phyloP scores from a whole-genome alignment of 2,329 filamentous ascomycete species.

The Reticulascus tulasneorum region DNA sequence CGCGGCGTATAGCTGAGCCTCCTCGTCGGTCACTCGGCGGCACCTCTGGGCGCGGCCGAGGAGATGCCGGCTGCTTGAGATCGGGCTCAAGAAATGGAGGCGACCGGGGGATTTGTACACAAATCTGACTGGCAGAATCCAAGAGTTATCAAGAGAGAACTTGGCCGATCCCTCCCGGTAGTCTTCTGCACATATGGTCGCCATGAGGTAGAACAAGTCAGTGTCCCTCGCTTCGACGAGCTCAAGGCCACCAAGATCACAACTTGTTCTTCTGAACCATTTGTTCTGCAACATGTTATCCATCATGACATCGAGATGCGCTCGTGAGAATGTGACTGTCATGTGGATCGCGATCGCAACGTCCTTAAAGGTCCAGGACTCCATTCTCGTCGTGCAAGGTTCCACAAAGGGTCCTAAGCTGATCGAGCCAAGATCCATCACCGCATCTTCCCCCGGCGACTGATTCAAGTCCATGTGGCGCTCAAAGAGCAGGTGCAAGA shows the following conservation, averaged over 20 bases:
- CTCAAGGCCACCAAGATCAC: neutral
- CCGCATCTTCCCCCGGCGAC: neutral
- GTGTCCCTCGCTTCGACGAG: neutral
- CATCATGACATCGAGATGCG: neutral
- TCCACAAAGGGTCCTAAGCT: neutral
- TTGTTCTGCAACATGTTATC: neutral
- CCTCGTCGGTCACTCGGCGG: neutral
- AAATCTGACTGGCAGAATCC: conserved; percentile 1
- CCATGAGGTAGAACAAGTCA: neutral
- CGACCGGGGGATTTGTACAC: neutral
- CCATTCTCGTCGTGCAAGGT: neutral
- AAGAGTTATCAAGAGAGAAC: conserved; percentile 1
- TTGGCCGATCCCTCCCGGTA: conserved; percentile 1
- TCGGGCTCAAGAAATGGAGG: conserved; percentile 1
- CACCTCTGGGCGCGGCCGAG: conserved; percentile 1
- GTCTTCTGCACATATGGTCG: conserved; percentile 1
- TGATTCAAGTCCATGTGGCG: neutral
- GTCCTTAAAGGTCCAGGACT: neutral
- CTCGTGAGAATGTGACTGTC: neutral
- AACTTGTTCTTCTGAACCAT: neutral
- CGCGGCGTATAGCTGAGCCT: neutral
- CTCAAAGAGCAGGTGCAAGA: conserved; percentile 1
- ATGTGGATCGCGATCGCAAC: neutral
- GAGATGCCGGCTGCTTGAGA: neutral
- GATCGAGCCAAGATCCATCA: neutral